Conservation (phyloP, 208 protist genomes). For the Trypanosomatidae sp. region DNA sequence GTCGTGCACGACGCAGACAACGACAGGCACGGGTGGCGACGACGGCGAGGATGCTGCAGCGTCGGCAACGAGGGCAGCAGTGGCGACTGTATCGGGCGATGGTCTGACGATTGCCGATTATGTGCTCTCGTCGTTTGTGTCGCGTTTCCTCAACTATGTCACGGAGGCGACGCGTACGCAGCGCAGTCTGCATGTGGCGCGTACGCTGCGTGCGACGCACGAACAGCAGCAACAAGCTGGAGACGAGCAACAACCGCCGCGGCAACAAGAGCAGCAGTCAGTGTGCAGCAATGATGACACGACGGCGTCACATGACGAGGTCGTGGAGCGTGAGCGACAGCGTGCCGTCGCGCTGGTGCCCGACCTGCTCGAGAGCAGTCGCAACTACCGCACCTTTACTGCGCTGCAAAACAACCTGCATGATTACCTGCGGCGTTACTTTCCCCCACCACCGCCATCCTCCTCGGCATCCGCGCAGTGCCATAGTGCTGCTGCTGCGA, state of each 20-base stretch:
- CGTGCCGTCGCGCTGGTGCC: slow-evolving; percentile 31
- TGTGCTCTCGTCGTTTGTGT: slow-evolving; percentile 76
- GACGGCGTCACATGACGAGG: too few relatives aligned
- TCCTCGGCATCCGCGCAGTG: too few relatives aligned
- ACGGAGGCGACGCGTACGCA: slow-evolving; percentile 64
- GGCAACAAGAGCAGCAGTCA: background rate
- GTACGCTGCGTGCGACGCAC: slow-evolving; percentile 41
- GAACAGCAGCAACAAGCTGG: slow-evolving; percentile 10
- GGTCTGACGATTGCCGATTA: slow-evolving; percentile 61
- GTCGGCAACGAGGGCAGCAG: too few relatives aligned
- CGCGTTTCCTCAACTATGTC: slow-evolving; percentile 77
- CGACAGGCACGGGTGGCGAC: too few relatives aligned
- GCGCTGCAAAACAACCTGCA: slow-evolving; percentile 70
- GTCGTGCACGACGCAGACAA: background rate
- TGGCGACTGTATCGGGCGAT: too few relatives aligned
- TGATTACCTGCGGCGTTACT: slow-evolving; percentile 69
- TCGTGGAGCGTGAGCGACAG: slow-evolving; percentile 18
- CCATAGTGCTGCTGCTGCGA: too few relatives aligned
- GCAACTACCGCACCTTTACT: slow-evolving; percentile 67
- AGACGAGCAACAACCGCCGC: background rate
- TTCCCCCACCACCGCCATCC: slow-evolving; percentile 18
- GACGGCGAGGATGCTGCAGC: background rate
- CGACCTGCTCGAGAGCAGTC: slow-evolving; percentile 27
- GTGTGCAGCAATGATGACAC: too few relatives aligned
- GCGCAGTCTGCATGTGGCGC: slow-evolving; percentile 46